Evolutionary conservation across 148 eudicot species (phyloP).

Genomic region (Persicaria maculosa): DNA sequence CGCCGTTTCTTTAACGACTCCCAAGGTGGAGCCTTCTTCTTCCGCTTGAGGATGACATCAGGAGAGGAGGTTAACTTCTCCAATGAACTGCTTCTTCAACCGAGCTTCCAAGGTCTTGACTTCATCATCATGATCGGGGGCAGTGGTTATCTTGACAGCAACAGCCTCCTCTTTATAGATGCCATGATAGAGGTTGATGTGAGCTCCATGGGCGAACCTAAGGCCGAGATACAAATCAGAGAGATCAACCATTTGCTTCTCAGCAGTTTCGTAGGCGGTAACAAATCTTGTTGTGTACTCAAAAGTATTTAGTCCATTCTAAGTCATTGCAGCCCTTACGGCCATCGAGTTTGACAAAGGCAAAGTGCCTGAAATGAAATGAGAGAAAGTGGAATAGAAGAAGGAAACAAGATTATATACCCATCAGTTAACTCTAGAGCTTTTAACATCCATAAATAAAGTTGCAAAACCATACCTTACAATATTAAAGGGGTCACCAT

Average conservation of each 20-base stretch:
- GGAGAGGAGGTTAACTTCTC: slow-evolving; percentile 69
- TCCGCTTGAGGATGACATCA: too few species aligned
- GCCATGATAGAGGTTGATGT: slow-evolving; percentile 30
- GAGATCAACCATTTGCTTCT: slow-evolving; percentile 42
- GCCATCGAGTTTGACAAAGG: slow-evolving; percentile 34
- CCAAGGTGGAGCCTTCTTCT: too few species aligned
- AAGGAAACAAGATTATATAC: too few species aligned
- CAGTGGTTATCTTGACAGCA: slow-evolving; percentile 57
- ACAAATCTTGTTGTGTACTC: slow-evolving; percentile 40
- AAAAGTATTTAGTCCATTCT: slow-evolving; percentile 41
- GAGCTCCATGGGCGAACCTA: slow-evolving; percentile 63
- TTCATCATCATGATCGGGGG: slow-evolving; percentile 51
- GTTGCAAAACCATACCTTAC: too few species aligned
- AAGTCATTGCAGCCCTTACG: slow-evolving; percentile 36
- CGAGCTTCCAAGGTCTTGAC: slow-evolving; percentile 33
- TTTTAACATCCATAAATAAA: too few species aligned
- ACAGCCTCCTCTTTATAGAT: slow-evolving; percentile 33
- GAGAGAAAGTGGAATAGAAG: too few species aligned
- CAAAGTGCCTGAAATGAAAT: slow-evolving; percentile 22
- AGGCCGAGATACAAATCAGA: slow-evolving; percentile 48
- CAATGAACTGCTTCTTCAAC: slow-evolving; percentile 62
- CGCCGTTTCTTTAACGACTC: too few species aligned
- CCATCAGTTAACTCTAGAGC: too few species aligned
- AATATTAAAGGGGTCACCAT: too few species aligned
- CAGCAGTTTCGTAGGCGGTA: slow-evolving; percentile 31